phyloP scores from a whole-genome alignment of 768 basidiomycete genomes.

The Chalciporus pseudorubinellus region DNA sequence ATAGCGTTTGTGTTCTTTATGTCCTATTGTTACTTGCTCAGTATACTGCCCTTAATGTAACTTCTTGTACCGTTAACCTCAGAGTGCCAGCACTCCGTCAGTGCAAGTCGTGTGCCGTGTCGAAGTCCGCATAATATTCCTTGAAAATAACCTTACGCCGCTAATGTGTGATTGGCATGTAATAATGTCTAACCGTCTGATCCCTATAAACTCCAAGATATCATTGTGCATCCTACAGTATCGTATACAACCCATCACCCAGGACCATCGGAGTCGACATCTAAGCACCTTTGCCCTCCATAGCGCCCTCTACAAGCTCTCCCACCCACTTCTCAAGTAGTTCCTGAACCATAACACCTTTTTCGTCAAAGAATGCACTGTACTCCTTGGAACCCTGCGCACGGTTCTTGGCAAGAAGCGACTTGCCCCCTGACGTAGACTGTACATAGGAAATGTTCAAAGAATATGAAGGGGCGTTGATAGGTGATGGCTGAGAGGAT shows the following conservation, averaged over 20 bases:
- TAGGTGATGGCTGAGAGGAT: slow-evolving; percentile 22
- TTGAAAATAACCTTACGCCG: no score
- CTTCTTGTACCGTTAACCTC: slow-evolving; percentile 4
- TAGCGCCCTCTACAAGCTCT: slow-evolving; percentile 64
- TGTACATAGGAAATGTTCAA: slow-evolving; percentile 70
- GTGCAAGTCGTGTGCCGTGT: no score
- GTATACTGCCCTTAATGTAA: slow-evolving; percentile 8
- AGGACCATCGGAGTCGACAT: slow-evolving; percentile 4
- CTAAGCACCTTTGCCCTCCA: slow-evolving; percentile 63
- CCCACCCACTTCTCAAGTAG: slow-evolving; percentile 78
- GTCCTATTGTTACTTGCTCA: background rate
- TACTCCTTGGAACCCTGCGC: slow-evolving; percentile 56
- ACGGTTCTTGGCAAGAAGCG: slow-evolving; percentile 70
- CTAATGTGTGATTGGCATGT: no score
- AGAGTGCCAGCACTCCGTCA: no score
- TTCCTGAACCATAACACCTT: slow-evolving; percentile 75
- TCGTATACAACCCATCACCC: slow-evolving; percentile 13
- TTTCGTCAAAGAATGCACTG: slow-evolving; percentile 77
- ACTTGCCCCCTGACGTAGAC: slow-evolving; percentile 83
- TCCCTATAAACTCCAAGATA: slow-evolving; percentile 13
- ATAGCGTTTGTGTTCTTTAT: background rate
- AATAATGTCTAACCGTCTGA: no score
- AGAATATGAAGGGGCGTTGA: slow-evolving; percentile 62
- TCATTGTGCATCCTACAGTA: slow-evolving; percentile 31
- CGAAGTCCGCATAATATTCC: no score